Base-by-base conservation (phyloP, 148 eudicot genomes). In the Polygonum maritimum region DNA sequence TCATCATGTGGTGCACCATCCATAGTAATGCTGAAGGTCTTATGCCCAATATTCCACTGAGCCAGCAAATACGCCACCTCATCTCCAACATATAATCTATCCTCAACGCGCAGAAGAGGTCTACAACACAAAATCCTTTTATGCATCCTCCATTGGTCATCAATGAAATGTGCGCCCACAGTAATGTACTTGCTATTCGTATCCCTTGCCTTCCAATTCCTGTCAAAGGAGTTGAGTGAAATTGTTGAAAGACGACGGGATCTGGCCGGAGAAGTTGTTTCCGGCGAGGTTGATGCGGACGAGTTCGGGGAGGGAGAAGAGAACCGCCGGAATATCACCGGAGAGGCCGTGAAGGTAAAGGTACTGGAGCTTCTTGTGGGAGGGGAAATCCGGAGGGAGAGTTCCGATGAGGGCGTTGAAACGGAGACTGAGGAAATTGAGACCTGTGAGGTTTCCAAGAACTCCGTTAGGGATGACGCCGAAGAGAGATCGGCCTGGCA, bases 41-140 rank as follows among this genome's bases (percentile, higher is more conserved):
- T 94, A 76, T 88, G 80, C 39, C 92, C 98, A 21, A 94, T 88
- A 78, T 84, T 89, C 89, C 96, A 94, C 55, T 92, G 83, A 63
- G 88, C 78, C 73, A 83, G 79, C 26, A 81, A 77, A 44, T 78
- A 78, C 49, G 83, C 82, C 73, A 85, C 75, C 52, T 82, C 88
- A 79, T 82, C 82, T 48, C 84, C 84, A 48, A 85, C 78, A 67
- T 74, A 77, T 69, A 81, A 74, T 38, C 88, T 85, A 75, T 83
- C 88, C 77, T 80, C 81, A 6, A 85, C 83, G 35, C 85, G 88
- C 52, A 82, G 85, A 31, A 83, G 79, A 60, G 85, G 74, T 81
- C 89, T 80, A 81, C 90, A 88, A 81, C 88, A 85, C 76, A 94
- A 77, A 76, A 87, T 74, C 81, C 88, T 90, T 84, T 87, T 87